Percentiles rank a stretch among this genome's conserved stretches.
Evolutionary conservation across 768 basidiomycete genomes (phyloP).

Genomic region (Suillus americanus): DNA sequence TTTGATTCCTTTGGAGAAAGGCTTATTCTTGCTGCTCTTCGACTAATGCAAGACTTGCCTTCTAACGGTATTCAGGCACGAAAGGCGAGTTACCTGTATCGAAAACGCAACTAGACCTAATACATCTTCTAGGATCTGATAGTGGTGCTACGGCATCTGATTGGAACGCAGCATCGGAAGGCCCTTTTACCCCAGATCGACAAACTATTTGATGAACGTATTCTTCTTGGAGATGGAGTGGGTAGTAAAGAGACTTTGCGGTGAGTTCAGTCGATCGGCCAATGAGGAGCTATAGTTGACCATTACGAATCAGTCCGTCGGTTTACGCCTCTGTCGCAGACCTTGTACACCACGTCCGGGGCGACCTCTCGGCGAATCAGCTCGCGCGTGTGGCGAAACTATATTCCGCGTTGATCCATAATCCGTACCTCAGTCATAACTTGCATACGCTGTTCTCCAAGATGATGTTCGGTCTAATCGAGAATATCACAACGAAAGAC

Average conservation of each 20-base stretch:
- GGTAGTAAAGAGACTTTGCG: conserved; percentile 84
- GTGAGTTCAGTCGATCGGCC: conserved; percentile 35
- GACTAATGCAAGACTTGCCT: conserved; percentile 94
- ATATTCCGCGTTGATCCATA: conserved; percentile 88
- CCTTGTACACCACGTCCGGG: conserved; percentile 87
- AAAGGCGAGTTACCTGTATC: conserved; percentile 50
- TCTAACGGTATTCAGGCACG: conserved; percentile 77
- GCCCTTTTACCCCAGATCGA: conserved; percentile 83
- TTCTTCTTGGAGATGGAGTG: conserved; percentile 82
- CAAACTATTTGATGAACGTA: conserved; percentile 86
- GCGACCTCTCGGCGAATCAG: conserved; percentile 75
- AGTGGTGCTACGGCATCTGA: conserved; percentile 88
- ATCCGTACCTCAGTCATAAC: conserved; percentile 73
- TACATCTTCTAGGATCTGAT: conserved; percentile 69
- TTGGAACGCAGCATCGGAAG: conserved; percentile 73
- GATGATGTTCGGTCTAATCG: conserved; percentile 87
- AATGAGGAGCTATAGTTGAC: conserved; percentile 4
- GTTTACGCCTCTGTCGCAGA: conserved; percentile 91
- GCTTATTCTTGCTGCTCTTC: conserved; percentile 74
- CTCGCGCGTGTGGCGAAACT: conserved; percentile 76
- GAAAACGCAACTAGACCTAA: background rate
- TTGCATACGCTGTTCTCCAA: conserved; percentile 92
- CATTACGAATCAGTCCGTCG: conserved; percentile 50
- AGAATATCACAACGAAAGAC: conserved; percentile 77
- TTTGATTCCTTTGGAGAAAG: conserved; percentile 77